These are phyloP conservation scores for Pythium guiyangense DNA, from an alignment of 352 stramenopile genomes.

Conservation along the genomic window DNA sequence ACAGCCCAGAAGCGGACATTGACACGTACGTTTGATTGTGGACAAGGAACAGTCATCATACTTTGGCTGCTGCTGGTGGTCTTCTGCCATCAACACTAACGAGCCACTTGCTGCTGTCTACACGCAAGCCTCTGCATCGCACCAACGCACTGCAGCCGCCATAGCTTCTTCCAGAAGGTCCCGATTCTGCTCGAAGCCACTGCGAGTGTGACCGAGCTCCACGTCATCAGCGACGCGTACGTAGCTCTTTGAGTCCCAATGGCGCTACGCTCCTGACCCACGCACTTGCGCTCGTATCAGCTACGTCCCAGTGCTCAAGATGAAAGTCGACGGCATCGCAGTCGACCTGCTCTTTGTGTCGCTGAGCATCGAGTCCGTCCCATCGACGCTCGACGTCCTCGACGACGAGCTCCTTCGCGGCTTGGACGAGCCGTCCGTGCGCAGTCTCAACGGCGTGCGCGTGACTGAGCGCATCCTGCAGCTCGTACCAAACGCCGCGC, in stretches of 20 bases:
- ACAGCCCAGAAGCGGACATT: constrained; percentile 84
- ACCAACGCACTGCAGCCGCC: constrained; percentile 69
- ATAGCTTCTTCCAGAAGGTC: constrained; percentile 88
- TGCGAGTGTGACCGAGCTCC: constrained; percentile 60
- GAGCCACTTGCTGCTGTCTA: no score
- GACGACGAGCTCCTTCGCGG: constrained; percentile 76
- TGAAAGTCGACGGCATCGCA: constrained; percentile 87
- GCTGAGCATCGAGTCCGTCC: constrained; percentile 54
- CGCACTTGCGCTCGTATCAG: constrained; percentile 12
- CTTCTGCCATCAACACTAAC: background rate
- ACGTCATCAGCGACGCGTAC: constrained; percentile 88
- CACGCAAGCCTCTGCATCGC: constrained; percentile 72
- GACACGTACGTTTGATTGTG: constrained; percentile 50
- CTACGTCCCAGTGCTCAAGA: constrained; percentile 92
- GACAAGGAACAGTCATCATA: no score
- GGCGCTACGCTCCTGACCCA: background rate
- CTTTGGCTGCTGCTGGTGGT: no score
- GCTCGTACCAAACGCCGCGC: constrained; percentile 78
- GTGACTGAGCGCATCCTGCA: constrained; percentile 94
- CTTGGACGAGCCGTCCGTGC: constrained; percentile 90
- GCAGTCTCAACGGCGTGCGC: constrained; percentile 94
- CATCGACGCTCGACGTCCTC: constrained; percentile 68
- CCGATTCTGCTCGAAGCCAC: constrained; percentile 72
- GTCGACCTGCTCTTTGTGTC: constrained; percentile 94
- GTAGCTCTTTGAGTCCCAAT: background rate